Conservation (phyloP, 2,329 filamentous ascomycete genomes). For the Lithohypha guttulata region DNA sequence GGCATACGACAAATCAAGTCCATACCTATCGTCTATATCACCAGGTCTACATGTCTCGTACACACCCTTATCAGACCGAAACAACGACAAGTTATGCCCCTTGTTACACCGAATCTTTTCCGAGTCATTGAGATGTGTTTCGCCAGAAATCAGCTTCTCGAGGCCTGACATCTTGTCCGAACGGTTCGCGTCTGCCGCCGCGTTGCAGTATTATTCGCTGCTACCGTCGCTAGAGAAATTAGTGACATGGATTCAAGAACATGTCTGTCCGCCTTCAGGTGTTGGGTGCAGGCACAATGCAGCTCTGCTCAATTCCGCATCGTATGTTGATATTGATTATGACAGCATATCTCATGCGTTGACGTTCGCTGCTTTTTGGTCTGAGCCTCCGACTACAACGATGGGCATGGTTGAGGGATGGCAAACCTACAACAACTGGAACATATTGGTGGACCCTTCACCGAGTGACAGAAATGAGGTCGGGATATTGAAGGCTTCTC, state of each 20-base stretch:
- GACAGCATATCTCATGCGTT: slow-evolving; percentile 57
- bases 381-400: slow-evolving; percentile 23
- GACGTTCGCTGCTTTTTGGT: slow-evolving; percentile 55
- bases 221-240: slow-evolving; percentile 49
- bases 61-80: slow-evolving; percentile 40
- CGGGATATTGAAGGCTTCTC: slow-evolving; percentile 61
- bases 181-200: slow-evolving; percentile 51
- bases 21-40: slow-evolving; percentile 63
- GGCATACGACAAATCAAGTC: slow-evolving; percentile 50
- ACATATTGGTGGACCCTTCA: slow-evolving; percentile 29
- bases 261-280: slow-evolving; percentile 41
- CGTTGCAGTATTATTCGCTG: slow-evolving; percentile 60
- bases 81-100: slow-evolving; percentile 40
- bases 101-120: slow-evolving; percentile 50
- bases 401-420: slow-evolving; percentile 16
- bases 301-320: slow-evolving; percentile 40
- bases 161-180: slow-evolving; percentile 44
- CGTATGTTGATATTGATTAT: slow-evolving; percentile 66
- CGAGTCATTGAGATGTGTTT: slow-evolving; percentile 42
- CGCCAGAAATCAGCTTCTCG: slow-evolving; percentile 51
- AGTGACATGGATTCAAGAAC: slow-evolving; percentile 41
- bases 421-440: slow-evolving; percentile 33
- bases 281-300: slow-evolving; percentile 42
- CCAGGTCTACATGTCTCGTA: slow-evolving; percentile 76
- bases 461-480: slow-evolving; percentile 49